Percentiles rank a stretch among this genome's conserved stretches.
Conservation (phyloP, 2,329 filamentous ascomycete genomes). For the Diaporthe aspalathi region DNA sequence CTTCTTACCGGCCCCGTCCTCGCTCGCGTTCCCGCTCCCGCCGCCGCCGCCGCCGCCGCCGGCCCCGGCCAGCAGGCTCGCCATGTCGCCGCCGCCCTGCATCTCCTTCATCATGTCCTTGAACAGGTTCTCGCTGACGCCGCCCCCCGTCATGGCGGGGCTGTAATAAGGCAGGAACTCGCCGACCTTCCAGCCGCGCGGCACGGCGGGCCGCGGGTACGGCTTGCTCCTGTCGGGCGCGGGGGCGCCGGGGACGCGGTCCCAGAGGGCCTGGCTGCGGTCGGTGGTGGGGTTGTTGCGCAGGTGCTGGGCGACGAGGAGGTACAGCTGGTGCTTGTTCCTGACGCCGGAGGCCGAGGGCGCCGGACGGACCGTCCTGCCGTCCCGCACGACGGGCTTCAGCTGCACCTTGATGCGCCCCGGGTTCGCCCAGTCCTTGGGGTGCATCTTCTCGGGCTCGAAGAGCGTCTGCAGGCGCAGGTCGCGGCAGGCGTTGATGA, state of each 20-base stretch:
- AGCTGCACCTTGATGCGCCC: conserved; percentile 86
- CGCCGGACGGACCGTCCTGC: conserved; percentile 25
- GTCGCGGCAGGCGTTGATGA: conserved; percentile 83
- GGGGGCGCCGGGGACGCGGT: conserved; percentile 79
- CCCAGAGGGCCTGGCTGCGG: conserved; percentile 72
- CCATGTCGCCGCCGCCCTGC: conserved; percentile 60
- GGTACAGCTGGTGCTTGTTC: conserved; percentile 88
- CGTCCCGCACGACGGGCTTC: conserved; percentile 54
- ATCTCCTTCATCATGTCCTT: conserved; percentile 98
- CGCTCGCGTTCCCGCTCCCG: conserved; percentile 44
- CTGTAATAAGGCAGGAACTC: conserved; percentile 87
- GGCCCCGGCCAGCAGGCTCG: conserved; percentile 44
- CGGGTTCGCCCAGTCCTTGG: conserved; percentile 97
- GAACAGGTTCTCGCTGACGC: conserved; percentile 92
- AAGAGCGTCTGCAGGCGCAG: conserved; percentile 81
- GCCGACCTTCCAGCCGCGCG: conserved; percentile 91
- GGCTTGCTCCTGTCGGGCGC: conserved; percentile 71
- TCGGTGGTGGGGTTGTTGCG: conserved; percentile 81
- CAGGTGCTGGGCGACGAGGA: conserved; percentile 81
- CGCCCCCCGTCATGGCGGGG: conserved; percentile 89
- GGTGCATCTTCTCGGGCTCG: conserved; percentile 92
- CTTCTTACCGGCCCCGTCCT: conserved; percentile 48
- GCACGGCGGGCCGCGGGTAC: conserved; percentile 79
- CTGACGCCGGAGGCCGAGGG: conserved; percentile 69
- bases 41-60: conserved; percentile 45